Evolutionary conservation across 768 basidiomycete genomes (phyloP).

Genomic region (Calocybe cyanea): DNA sequence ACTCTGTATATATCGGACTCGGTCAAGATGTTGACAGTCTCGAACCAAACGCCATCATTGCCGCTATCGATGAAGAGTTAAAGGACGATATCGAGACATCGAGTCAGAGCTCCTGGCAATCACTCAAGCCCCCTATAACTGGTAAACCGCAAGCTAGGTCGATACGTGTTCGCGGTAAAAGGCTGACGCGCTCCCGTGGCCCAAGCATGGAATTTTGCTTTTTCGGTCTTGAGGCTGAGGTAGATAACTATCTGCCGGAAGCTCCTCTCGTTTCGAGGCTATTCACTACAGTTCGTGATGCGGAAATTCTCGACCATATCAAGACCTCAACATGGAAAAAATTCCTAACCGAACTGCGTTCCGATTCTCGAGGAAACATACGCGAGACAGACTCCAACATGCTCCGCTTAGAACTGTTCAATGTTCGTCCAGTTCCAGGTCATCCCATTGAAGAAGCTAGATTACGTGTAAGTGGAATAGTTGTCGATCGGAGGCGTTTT

Average conservation of each 20-base stretch:
- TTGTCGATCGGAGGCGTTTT: background rate
- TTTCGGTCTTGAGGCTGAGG: conserved; percentile 56
- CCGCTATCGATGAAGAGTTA: conserved; percentile 91
- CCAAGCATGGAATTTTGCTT: conserved; percentile 84
- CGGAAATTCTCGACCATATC: conserved; percentile 96
- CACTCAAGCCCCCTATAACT: conserved; percentile 52
- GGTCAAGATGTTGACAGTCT: conserved; percentile 69
- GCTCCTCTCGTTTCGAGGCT: conserved; percentile 61
- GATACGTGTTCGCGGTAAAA: conserved; percentile 49
- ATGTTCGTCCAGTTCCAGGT: conserved; percentile 67
- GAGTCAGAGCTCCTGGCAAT: conserved; percentile 89
- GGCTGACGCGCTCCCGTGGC: conserved; percentile 66
- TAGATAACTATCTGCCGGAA: conserved; percentile 59
- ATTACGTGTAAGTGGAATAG: conserved; percentile 55
- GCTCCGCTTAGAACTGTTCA: conserved; percentile 81
- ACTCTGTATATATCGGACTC: conserved; percentile 93
- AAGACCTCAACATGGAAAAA: conserved; percentile 99
- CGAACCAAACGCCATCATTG: conserved; percentile 75
- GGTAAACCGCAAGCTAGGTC: conserved; percentile 38
- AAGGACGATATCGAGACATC: conserved; percentile 70
- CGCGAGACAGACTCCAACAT: conserved; percentile 92
- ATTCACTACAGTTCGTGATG: conserved; percentile 61
- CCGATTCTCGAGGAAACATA: conserved; percentile 83
- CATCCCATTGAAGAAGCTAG: conserved; percentile 72
- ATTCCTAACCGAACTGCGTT: conserved; percentile 82